phyloP scores from a whole-genome alignment of 2,329 filamentous ascomycete species.

The Claviceps fusiformis region DNA sequence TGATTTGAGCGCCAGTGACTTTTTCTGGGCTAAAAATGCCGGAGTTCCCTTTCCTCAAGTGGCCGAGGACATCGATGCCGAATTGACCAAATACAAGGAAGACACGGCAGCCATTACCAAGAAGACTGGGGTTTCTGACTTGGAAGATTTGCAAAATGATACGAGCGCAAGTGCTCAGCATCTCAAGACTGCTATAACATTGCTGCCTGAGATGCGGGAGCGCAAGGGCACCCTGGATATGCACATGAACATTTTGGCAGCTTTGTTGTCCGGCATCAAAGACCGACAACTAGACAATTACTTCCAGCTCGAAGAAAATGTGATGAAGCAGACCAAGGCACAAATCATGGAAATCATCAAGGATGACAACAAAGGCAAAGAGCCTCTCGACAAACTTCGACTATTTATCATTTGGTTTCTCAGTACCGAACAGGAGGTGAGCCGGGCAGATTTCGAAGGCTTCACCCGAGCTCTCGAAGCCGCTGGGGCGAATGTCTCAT shows the following conservation, averaged over 20 bases:
- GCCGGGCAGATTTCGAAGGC: slow-evolving; percentile 65
- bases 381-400: slow-evolving; percentile 78
- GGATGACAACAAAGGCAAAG: slow-evolving; percentile 65
- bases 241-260: slow-evolving; percentile 97
- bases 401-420: slow-evolving; percentile 96
- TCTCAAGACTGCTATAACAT: slow-evolving; percentile 86
- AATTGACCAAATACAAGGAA: slow-evolving; percentile 88
- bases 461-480: slow-evolving; percentile 74
- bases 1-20: slow-evolving; percentile 79
- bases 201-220: slow-evolving; percentile 82
- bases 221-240: slow-evolving; percentile 89
- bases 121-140: slow-evolving; percentile 82
- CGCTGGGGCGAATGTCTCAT: slow-evolving; percentile 62
- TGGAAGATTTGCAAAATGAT: slow-evolving; percentile 87
- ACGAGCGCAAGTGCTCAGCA: slow-evolving; percentile 83
- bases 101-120: slow-evolving; percentile 89
- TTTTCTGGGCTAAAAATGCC: slow-evolving; percentile 93
- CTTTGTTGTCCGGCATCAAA: slow-evolving; percentile 66
- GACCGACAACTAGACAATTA: slow-evolving; percentile 91
- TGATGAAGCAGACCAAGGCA: slow-evolving; percentile 78
- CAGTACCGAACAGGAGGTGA: slow-evolving; percentile 81
- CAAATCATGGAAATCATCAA: slow-evolving; percentile 82
- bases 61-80: slow-evolving; percentile 87
- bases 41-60: slow-evolving; percentile 86
- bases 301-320: slow-evolving; percentile 87